Percentiles rank a stretch among this genome's conserved stretches.
These are phyloP conservation scores for Rosa multiflora DNA, from an alignment of 306 rosid species.

Conservation along the genomic window DNA sequence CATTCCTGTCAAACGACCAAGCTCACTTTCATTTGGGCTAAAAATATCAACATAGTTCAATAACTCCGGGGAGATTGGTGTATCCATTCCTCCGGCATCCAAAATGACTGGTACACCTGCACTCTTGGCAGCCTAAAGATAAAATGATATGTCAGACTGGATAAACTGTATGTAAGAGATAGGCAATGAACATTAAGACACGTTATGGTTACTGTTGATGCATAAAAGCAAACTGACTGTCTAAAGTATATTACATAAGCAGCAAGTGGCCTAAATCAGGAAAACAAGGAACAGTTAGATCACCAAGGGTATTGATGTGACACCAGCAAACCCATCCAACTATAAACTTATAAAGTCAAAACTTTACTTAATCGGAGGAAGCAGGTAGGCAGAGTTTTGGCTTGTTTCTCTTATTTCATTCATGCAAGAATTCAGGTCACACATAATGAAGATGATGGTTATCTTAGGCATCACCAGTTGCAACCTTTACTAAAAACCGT, in stretches of 20 bases:
- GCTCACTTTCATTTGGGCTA: conserved; percentile 91
- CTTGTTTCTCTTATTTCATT: background rate
- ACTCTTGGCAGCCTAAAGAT: conserved; percentile 69
- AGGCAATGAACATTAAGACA: background rate
- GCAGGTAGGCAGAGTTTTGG: background rate
- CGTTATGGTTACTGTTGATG: background rate
- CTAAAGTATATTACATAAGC: background rate
- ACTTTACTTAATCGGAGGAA: background rate
- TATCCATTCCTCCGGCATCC: conserved; percentile 88
- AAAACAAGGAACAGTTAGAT: background rate
- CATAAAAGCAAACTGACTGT: background rate
- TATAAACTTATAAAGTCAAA: background rate
- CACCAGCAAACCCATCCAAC: background rate
- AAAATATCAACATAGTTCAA: conserved; percentile 65
- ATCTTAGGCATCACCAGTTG: background rate
- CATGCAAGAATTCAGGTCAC: background rate
- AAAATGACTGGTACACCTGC: conserved; percentile 75
- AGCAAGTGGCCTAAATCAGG: background rate
- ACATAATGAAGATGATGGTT: background rate
- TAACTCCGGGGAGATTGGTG: conserved; percentile 68
- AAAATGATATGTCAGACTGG: conserved; percentile 15
- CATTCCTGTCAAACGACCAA: conserved; percentile 68
- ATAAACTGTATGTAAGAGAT: background rate
- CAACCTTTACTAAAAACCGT: background rate
- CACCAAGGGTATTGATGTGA: background rate